Evolutionary conservation across 164 flowering plant genomes (phyloP).

Genomic region (Berberis vulgaris): DNA sequence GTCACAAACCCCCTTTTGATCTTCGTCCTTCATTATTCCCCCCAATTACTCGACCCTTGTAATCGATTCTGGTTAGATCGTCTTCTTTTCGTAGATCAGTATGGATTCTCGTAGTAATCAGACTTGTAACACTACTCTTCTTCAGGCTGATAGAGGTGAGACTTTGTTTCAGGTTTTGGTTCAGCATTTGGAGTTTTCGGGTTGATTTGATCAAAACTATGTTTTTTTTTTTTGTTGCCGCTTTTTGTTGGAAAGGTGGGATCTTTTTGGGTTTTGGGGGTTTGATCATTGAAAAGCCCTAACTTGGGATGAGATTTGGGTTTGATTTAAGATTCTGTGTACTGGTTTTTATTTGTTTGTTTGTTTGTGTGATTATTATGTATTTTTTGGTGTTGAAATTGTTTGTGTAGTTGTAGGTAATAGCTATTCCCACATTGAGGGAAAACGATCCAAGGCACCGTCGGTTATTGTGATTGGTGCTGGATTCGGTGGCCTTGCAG

Average conservation of each 20-base stretch:
- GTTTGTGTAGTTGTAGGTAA: slow-evolving; percentile 26
- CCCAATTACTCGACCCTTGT: slow-evolving; percentile 28
- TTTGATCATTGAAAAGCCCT: too few relatives aligned
- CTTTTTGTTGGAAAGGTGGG: too few relatives aligned
- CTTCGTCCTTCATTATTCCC: slow-evolving; percentile 57
- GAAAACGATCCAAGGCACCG: slow-evolving; percentile 38
- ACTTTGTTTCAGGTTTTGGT: too few relatives aligned
- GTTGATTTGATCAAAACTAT: too few relatives aligned
- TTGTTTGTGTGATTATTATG: neutral
- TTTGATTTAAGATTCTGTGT: neutral
- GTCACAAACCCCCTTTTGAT: slow-evolving; percentile 43
- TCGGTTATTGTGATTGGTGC: slow-evolving; percentile 82
- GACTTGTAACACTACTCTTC: neutral
- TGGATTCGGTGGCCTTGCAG: slow-evolving; percentile 81
- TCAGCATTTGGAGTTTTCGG: too few relatives aligned
- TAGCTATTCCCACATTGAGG: slow-evolving; percentile 32
- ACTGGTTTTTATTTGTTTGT: neutral
- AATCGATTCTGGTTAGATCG: slow-evolving; percentile 15
- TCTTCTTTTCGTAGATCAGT: neutral
- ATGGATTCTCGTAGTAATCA: slow-evolving; percentile 19
- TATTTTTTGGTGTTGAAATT: neutral
- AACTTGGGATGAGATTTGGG: slow-evolving; percentile 1
- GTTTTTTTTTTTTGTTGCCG: too few relatives aligned
- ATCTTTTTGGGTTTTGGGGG: too few relatives aligned
- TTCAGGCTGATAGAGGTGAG: too few relatives aligned